Evolutionary conservation across 495 filamentous ascomycete genomes (phyloP), one percentile per base, ranked within the genome.

Genomic region (Penicillium longicatenatum): DNA sequence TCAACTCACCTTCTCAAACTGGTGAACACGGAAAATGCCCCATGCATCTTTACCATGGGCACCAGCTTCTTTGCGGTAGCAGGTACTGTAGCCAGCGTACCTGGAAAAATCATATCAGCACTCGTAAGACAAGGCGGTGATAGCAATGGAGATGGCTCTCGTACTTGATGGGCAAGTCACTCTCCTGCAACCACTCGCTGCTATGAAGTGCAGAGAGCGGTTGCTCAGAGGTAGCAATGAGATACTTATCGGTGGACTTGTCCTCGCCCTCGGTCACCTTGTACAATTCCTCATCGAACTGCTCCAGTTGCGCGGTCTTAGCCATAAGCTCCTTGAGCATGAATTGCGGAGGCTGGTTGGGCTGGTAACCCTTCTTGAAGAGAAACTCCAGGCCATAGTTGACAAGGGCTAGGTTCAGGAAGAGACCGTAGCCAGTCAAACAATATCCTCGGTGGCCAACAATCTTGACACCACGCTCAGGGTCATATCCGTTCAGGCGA

Each of bases 21-120:
- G 93, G 74, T 98, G 94, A 41, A 98, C 92, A 64, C 94, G 87
- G 82, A 97, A 98, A 61, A 98, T 91, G 52, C 94, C 94, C 94
- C 94, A 98, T 6, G 95, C 93, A 67, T 98, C 94, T 74, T 90
- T 91, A 35, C 94, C 94, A 67, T 97, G 92, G 19, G 83, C 74
- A 46, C 94, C 94, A 33, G 94, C 94, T 70, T 98, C 94, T 78
- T 95, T 92, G 43, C 94, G 84, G 73, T 96, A 98, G 69, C 92
- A 96, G 19, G 94, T 96, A 61, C 86, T 91, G 79, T 91, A 97
- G 8, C 94, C 94, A 6, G 92, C 94, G 70, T 98, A 93, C 53
- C 79, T 85, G 54, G 19, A 10, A 24, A n/a, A n/a, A 17, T 52
- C 19, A 12, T 7, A 43, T 70, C 33, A 69, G 63, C 49, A 57